Conservation (phyloP, 2,329 filamentous ascomycete species). For the Epichloe gansuensis region DNA sequence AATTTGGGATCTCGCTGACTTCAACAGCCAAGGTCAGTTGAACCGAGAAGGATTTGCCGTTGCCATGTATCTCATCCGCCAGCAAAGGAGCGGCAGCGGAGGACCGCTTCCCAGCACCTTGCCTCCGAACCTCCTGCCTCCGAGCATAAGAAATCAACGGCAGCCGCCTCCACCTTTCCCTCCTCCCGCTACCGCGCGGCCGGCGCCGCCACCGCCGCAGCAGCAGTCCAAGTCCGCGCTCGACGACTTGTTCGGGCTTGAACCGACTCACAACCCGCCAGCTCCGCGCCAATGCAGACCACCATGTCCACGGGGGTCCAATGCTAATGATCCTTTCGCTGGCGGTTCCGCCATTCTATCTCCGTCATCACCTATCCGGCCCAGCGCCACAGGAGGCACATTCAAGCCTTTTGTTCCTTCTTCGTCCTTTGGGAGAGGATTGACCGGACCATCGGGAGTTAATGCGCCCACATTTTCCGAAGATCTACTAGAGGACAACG, state of each 20-base stretch:
- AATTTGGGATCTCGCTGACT: conserved; percentile 95
- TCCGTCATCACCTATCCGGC: conserved; percentile 42
- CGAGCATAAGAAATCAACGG: conserved; percentile 59
- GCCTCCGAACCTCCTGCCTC: conserved; percentile 72
- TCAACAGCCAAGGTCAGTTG: conserved; percentile 77
- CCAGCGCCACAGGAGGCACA: conserved; percentile 34
- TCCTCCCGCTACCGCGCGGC: conserved; percentile 36
- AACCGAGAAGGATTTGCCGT: conserved; percentile 89
- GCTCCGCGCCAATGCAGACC: conserved; percentile 44
- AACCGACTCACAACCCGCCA: conserved; percentile 39
- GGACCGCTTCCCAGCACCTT: conserved; percentile 60
- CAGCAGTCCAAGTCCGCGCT: conserved; percentile 64
- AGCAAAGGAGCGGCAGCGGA: conserved; percentile 62
- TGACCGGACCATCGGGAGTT: conserved; percentile 68
- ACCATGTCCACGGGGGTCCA: conserved; percentile 65
- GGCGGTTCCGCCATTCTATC: conserved; percentile 33
- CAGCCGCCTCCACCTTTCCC: conserved; percentile 10
- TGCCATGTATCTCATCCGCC: conserved; percentile 91
- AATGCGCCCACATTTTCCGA: conserved; percentile 44
- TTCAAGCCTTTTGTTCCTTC: conserved; percentile 92
- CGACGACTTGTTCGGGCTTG: conserved; percentile 88
- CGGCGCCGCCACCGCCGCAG: conserved; percentile 31
- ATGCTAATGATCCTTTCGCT: conserved; percentile 49
- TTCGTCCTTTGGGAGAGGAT: conserved; percentile 78
- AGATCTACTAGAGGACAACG: conserved; percentile 82